Conservation (phyloP, 805 yeast genomes). For the Vanderwaltozyma polyspora region DNA sequence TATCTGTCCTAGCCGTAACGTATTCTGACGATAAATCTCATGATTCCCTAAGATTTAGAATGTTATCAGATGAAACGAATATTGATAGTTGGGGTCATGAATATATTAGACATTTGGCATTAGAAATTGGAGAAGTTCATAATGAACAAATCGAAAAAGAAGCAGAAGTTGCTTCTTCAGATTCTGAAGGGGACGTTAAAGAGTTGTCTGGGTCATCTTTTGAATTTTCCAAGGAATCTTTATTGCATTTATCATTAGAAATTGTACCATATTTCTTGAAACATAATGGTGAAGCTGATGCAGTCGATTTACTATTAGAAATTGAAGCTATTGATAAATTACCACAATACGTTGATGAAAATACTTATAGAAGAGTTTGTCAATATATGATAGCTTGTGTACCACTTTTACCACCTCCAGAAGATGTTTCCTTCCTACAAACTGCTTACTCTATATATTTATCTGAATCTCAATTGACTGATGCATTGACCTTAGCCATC, state of each 20-base stretch:
- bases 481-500: conserved; percentile 83
- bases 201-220: conserved; percentile 5
- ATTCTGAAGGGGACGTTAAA: conserved; percentile 4
- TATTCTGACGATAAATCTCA: conserved; percentile 71
- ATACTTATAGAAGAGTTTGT: conserved; percentile 81
- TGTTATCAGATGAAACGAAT: conserved; percentile 44
- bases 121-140: conserved; percentile 86
- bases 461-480: conserved; percentile 68
- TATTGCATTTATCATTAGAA: conserved; percentile 57
- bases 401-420: conserved; percentile 92
- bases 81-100: conserved; percentile 96
- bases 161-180: conserved; percentile 9
- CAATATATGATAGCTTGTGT: conserved; percentile 92
- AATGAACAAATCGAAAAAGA: conserved; percentile 39
- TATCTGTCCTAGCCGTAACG: conserved; percentile 93
- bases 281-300: conserved; percentile 97
- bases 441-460: conserved; percentile 84
- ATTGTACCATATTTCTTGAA: conserved; percentile 83
- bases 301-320: conserved; percentile 85
- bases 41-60: conserved; percentile 71
- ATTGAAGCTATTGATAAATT: conserved; percentile 77
- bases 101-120: conserved; percentile 87
- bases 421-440: conserved; percentile 71
- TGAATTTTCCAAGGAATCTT: conserved; percentile 29
- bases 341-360: conserved; percentile 73